Evolutionary conservation across 306 rosid species (phyloP), one percentile per base, ranked within the genome.

Genomic region (Vicia villosa): DNA sequence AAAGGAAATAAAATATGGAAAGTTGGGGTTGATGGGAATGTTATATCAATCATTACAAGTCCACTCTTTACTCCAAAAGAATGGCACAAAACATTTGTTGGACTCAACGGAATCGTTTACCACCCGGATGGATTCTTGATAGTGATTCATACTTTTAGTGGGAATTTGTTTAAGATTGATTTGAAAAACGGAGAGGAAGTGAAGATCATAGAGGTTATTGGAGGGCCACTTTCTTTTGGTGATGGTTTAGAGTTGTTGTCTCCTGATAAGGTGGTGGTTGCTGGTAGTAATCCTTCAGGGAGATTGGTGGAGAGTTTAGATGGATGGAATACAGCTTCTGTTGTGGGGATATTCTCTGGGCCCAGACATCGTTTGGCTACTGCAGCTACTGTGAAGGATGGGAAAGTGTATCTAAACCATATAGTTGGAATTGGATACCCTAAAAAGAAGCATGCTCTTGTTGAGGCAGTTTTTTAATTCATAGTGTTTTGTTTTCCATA

Each of bases 111-210:
- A 22, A 94, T 88, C 26, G 91, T 94, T 21, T 87, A 88, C 82
- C 99, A 94, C 82, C 97, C 96, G 4, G 92, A 87, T 67, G 95
- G 99, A 30, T 94, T 72, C 56, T 81, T 94, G 66, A 77, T 94
- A 45, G 92, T 79, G 19, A 43, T 91, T 42, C 99, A 94, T 77
- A 94, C 96, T 36, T 82, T 83, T 43, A 76, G 87, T 4, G 96
- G 97, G 43, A 86, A 79, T 41, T 74, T 94, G 87, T 87, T 83
- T 5, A 90, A 88, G 80, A 68, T 94, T 63, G 95, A 91, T 62
- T 38, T 91, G 76, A 32, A 76, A 28, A 82, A 77, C 17, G 97
- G 90, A 17, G 92, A 85, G 50, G 85, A 90, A 71, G 95, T 87
- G 69, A 84, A 85, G 83, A 16, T 66, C 4, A 70, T 94, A 46